phyloP scores from a whole-genome alignment of 2,329 filamentous ascomycete genomes.

The Phialocephala subalpina region DNA sequence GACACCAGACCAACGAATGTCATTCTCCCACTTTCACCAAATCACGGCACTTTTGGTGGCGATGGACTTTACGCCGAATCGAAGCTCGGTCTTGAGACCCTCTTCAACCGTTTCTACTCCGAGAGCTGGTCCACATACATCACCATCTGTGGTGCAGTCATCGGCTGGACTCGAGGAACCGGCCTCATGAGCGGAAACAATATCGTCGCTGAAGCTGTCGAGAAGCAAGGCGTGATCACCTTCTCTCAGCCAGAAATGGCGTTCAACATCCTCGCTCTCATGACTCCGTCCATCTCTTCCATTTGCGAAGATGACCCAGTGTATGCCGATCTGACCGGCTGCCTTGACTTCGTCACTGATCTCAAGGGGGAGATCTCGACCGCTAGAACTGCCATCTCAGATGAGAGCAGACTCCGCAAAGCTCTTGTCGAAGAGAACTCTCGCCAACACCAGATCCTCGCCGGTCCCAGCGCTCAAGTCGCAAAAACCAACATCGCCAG shows the following conservation, averaged over 20 bases:
- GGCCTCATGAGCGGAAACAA: conserved; percentile 97
- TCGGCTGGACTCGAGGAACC: conserved; percentile 97
- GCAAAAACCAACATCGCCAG: background rate
- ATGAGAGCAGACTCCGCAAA: conserved; percentile 88
- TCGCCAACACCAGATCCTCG: conserved; percentile 73
- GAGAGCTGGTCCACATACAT: conserved; percentile 96
- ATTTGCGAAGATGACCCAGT: conserved; percentile 93
- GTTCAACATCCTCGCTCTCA: conserved; percentile 92
- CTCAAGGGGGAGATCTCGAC: conserved; percentile 90
- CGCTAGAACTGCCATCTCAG: conserved; percentile 89
- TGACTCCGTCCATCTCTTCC: conserved; percentile 89
- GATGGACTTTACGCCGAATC: conserved; percentile 97
- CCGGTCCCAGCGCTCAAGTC: conserved; percentile 81
- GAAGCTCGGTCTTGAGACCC: conserved; percentile 92
- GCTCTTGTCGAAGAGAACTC: conserved; percentile 86
- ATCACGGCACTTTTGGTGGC: conserved; percentile 96
- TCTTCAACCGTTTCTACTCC: conserved; percentile 97
- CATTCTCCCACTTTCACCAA: conserved; percentile 93
- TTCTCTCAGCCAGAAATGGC: conserved; percentile 99
- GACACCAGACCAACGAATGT: conserved; percentile 59
- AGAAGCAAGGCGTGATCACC: conserved; percentile 91
- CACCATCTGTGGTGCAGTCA: conserved; percentile 95
- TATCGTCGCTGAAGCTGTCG: conserved; percentile 91
- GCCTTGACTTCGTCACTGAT: conserved; percentile 92
- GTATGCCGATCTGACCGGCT: conserved; percentile 94